These are phyloP conservation scores for Penicillium hesseltinei DNA, from an alignment of 2,329 filamentous ascomycete genomes.

Conservation along the genomic window DNA sequence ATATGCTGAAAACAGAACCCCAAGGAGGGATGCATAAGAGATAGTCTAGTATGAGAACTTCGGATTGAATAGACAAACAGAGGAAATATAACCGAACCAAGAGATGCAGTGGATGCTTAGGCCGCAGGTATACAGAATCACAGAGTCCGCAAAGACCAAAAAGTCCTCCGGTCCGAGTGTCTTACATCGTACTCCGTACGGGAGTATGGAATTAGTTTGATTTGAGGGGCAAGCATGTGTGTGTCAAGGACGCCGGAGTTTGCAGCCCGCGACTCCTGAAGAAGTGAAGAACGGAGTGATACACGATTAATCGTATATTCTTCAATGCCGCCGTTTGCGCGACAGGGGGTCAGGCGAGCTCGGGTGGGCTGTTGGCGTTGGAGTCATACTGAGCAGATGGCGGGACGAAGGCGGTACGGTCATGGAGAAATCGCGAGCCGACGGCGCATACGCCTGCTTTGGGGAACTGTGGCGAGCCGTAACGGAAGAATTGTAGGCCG, in stretches of 20 bases:
- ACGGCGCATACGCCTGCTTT: constrained; percentile 13
- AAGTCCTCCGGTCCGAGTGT: not conserved
- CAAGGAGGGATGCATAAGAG: not conserved
- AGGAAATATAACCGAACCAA: not conserved
- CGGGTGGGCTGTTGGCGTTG: constrained; percentile 16
- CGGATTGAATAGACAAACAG: not conserved
- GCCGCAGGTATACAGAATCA: not conserved
- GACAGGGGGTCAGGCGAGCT: constrained; percentile 15
- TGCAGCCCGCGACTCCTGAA: not conserved
- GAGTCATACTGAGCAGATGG: constrained; percentile 27
- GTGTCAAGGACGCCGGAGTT: not conserved
- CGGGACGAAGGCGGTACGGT: constrained; percentile 23
- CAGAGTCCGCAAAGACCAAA: not conserved
- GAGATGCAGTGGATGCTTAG: not conserved
- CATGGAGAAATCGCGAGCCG: constrained; percentile 21
- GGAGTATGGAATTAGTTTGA: not conserved
- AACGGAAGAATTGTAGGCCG: constrained; percentile 6
- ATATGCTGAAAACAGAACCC: not conserved
- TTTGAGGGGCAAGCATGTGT: not conserved
- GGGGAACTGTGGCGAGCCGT: constrained; percentile 12
- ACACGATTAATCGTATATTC: not conserved
- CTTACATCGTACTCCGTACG: not conserved
- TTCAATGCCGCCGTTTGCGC: constrained; percentile 13
- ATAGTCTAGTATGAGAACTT: not conserved
- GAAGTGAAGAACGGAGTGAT: too few relatives aligned